A percentile compares a stretch with the other conserved stretches of the same genome.
phyloP scores from a whole-genome alignment of 306 rosid genomes.

The Dryas alaskensis region DNA sequence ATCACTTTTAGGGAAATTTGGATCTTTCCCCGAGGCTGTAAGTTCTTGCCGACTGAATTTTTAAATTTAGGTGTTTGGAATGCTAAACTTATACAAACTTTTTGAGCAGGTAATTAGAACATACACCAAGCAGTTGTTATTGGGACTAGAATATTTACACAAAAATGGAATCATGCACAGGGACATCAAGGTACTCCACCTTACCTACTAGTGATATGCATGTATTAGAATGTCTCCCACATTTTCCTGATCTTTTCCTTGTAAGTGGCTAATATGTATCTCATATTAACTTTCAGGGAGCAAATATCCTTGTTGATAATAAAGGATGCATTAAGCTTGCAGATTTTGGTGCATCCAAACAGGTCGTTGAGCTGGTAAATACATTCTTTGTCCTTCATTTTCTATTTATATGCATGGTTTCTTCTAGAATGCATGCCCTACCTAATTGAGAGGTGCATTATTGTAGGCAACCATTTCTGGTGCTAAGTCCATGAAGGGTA shows the following conservation, averaged over 20 bases:
- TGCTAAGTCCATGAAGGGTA: slow-evolving; percentile 99
- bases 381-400: slow-evolving; percentile 20
- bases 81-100: slow-evolving; percentile 27
- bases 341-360: slow-evolving; percentile 99
- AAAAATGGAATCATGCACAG: slow-evolving; percentile 97
- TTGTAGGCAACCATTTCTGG: slow-evolving; percentile 94
- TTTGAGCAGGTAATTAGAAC: slow-evolving; percentile 77
- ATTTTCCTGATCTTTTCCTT: neutral
- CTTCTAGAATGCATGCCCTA: slow-evolving; percentile 13
- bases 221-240: slow-evolving; percentile 10
- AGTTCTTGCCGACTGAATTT: slow-evolving; percentile 37
- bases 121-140: slow-evolving; percentile 79
- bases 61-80: slow-evolving; percentile 14
- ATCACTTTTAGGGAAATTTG: slow-evolving; percentile 95
- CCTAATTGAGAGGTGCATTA: slow-evolving; percentile 31
- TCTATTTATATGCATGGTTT: slow-evolving; percentile 15
- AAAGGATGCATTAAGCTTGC: slow-evolving; percentile 98
- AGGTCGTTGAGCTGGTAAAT: slow-evolving; percentile 94
- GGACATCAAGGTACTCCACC: slow-evolving; percentile 76
- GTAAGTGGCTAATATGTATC: slow-evolving; percentile 19
- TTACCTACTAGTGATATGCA: slow-evolving; percentile 18
- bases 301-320: slow-evolving; percentile 98
- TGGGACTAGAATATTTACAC: slow-evolving; percentile 93
- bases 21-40: slow-evolving; percentile 98
- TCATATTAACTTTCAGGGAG: slow-evolving; percentile 68